A percentile compares a stretch with the other conserved stretches of the same genome.
These are phyloP conservation scores for Mortierella sp. DNA, from an alignment of 371 early-diverging fungal genomes.

Conservation along the genomic window DNA sequence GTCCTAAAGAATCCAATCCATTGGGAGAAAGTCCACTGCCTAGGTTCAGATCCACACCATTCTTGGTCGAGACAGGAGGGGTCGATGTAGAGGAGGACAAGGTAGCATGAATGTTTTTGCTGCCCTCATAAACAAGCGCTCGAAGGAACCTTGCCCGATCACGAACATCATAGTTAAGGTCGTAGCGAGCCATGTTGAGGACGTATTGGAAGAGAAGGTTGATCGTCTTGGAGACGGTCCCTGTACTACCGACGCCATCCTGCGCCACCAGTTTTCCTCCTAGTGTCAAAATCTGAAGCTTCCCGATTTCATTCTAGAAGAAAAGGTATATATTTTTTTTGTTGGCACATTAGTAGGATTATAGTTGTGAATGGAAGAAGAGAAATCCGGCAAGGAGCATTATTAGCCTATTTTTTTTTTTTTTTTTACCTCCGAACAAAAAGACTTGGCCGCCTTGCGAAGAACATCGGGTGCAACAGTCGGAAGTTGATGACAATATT, in stretches of 20 bases:
- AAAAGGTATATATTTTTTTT: too few species aligned
- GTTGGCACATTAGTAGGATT: neutral
- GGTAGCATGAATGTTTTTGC: slow-evolving; percentile 18
- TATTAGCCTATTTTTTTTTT: too few species aligned
- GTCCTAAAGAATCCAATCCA: too few species aligned
- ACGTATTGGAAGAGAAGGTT: slow-evolving; percentile 75
- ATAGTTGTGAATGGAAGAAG: neutral
- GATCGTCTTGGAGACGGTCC: slow-evolving; percentile 51
- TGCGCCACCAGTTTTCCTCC: slow-evolving; percentile 74
- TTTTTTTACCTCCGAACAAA: slow-evolving; percentile 68
- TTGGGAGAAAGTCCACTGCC: too few species aligned
- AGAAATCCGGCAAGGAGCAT: too few species aligned
- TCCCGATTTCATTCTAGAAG: slow-evolving; percentile 68
- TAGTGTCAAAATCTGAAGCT: slow-evolving; percentile 84
- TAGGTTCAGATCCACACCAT: neutral
- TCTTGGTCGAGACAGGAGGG: neutral
- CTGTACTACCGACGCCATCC: slow-evolving; percentile 54
- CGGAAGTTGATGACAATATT: slow-evolving; percentile 67
- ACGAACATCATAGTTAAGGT: slow-evolving; percentile 87
- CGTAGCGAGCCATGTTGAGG: slow-evolving; percentile 88
- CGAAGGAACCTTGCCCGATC: slow-evolving; percentile 90
- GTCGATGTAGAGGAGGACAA: slow-evolving; percentile 14
- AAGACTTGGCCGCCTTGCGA: slow-evolving; percentile 78
- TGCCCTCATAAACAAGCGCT: slow-evolving; percentile 68
- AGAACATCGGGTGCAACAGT: slow-evolving; percentile 86